phyloP scores from a whole-genome alignment of 2,329 filamentous ascomycete species.

The Ceratocystis ficicola region DNA sequence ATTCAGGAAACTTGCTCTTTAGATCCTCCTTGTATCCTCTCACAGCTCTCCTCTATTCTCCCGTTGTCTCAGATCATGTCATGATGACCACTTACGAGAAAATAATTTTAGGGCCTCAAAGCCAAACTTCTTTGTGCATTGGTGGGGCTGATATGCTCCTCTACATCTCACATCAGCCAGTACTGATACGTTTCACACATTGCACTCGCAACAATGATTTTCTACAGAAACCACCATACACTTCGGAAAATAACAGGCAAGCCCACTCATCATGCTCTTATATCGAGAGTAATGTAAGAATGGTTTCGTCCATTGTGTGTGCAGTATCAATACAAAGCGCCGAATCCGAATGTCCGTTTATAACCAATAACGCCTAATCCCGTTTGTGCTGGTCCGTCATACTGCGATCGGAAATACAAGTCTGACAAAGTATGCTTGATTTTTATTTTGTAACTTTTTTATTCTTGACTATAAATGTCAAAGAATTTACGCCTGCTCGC shows the following conservation, averaged over 20 bases:
- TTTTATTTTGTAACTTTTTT: slow-evolving; percentile 16
- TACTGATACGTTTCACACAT: no score
- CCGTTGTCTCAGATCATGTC: no score
- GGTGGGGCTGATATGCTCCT: no score
- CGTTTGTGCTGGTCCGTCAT: slow-evolving; percentile 8
- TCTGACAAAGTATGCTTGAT: slow-evolving; percentile 12
- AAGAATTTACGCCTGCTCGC: slow-evolving; percentile 42
- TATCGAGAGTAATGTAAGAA: background rate
- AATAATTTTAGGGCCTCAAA: no score
- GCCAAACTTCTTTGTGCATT: no score
- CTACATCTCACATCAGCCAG: no score
- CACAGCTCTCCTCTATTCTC: no score
- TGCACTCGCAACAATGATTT: background rate
- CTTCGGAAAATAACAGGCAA: slow-evolving; percentile 9
- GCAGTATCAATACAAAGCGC: slow-evolving; percentile 11
- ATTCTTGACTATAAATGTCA: slow-evolving; percentile 15
- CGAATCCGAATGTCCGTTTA: slow-evolving; percentile 12
- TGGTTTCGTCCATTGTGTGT: slow-evolving; percentile 2
- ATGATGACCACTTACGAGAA: no score
- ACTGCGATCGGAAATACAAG: slow-evolving; percentile 9
- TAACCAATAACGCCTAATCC: slow-evolving; percentile 18
- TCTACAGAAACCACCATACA: background rate
- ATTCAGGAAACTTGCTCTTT: no score
- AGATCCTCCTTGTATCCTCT: no score
- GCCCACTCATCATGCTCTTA: background rate